Base-by-base conservation (phyloP, 768 basidiomycete species). In the Tulasnella sp. region DNA sequence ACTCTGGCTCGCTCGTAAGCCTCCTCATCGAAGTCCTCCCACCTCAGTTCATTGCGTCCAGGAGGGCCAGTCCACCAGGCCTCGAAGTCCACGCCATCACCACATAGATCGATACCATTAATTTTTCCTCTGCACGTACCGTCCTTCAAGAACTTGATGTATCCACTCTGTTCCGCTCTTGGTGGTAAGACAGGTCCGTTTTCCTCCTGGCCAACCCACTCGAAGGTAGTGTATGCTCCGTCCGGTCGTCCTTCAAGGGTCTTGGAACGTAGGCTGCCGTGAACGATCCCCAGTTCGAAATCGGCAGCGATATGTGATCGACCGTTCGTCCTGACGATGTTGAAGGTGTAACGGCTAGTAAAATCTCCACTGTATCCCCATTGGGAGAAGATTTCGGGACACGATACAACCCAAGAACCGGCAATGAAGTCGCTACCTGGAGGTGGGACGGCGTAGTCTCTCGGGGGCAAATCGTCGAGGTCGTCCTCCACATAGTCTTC, bases 141-240 rank as follows among this genome's bases (percentile, higher is more conserved):
- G 40, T 77, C 76, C 52, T 39, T 77, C 48, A 40, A 39, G 76
- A 77, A 77, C 62, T 77, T 77, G 76, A 77, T 68, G 58, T 58
- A 77, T n/a, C 76, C 76, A 2, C 31, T 9, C 36, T 71, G 76
- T 40, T 58, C 18, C 52, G 31, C 10, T 19, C 76, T 77, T 3
- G 76, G 76, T 1, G 76, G 27, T 7, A 77, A 24, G 12, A 77
- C 56, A 9, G 46, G 76, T 10, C 76, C 76, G 2, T 77, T n/a
- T 27, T 77, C 38, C 39, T 77, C 76, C 21, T 62, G 31, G n/a
- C 76, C 76, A 18, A 77, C 76, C 76, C 76, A 77, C 27, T 77
- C 76, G n/a, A 77, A 77, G 6, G 76, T 77, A 9, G 38, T 58
- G 58, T 77, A 77, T 1, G 62, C 76, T 14, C 76, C 76, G 31